These are phyloP conservation scores for Fraxinus ornus DNA, from an alignment of 305 asterid genomes.

Conservation along the genomic window DNA sequence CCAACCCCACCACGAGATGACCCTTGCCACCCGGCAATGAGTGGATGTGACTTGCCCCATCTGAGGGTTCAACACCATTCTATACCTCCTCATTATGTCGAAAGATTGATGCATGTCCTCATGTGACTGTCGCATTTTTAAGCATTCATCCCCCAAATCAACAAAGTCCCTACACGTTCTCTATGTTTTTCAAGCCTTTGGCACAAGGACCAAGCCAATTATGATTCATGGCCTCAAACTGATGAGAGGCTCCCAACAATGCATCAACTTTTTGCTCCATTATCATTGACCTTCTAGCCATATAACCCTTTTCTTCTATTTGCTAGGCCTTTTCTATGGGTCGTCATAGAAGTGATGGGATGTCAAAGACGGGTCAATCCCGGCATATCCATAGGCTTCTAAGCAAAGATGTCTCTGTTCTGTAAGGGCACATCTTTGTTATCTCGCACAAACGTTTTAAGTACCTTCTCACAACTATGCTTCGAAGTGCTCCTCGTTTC, in stretches of 20 bases:
- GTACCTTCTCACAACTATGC: neutral
- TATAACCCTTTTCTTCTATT: neutral
- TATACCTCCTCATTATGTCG: neutral
- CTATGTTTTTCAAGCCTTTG: neutral
- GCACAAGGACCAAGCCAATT: neutral
- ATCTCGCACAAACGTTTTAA: neutral
- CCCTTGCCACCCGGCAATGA: neutral
- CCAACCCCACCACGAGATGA: neutral
- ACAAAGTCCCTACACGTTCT: neutral
- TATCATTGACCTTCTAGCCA: neutral
- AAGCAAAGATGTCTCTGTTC: neutral
- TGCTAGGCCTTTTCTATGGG: neutral
- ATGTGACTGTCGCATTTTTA: neutral
- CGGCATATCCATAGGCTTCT: neutral
- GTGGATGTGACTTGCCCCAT: neutral
- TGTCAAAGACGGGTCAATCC: neutral
- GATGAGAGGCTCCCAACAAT: neutral
- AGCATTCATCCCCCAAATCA: neutral
- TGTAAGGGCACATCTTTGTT: neutral
- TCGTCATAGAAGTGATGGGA: neutral
- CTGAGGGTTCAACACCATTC: neutral
- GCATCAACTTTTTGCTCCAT: neutral
- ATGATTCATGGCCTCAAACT: neutral
- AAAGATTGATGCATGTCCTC: neutral
- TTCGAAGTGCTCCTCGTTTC: neutral